Evolutionary conservation across 129 eudicot genomes (phyloP), one percentile per base, ranked within the genome.

Genomic region (Glebionis coronaria): DNA sequence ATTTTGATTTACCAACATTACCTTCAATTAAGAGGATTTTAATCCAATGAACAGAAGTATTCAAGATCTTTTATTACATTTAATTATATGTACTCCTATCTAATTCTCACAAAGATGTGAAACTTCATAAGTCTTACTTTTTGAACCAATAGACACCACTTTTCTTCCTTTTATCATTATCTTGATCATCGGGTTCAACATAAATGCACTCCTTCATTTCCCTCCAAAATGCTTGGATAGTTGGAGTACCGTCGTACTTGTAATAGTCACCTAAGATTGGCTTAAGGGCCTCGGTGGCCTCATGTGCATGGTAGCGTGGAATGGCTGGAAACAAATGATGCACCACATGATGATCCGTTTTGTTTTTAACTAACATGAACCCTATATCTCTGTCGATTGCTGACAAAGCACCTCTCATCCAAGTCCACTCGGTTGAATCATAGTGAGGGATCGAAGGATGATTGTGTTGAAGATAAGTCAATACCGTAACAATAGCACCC

Each of bases 191-290:
- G 1, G 67, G 42, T 68, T 70, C 73, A n/a, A 77, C 71, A 25
- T 77, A 70, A 1, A 77, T 51, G 12, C 81, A 77, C 23, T 77
- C 77, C 66, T 70, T 77, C 45, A 65, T 67, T 53, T 77, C 81
- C 56, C 81, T 77, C 76, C 76, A 70, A 69, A 77, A 45, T 44
- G 81, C 77, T 55, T 70, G 51, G 0, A 70, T 16, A 35, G 71
- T 70, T 3, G 72, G 76, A 23, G 81, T 77, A 31, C 21, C 71
- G 56, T 77, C 81, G 3, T 54, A 70, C 5, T 70, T 72, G 23
- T 77, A 77, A 9, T 64, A 76, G 2, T 70, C 67, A 3, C 81
- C 81, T 35, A 76, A 46, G 20, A 76, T 66, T 8, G 76, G 76
- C 62, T 70, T 76, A 27, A 76, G 44, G 0, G 71, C 72, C 42